Evolutionary conservation across 768 basidiomycete species (phyloP).

Genomic region (Rhizopogon salebrosus): DNA sequence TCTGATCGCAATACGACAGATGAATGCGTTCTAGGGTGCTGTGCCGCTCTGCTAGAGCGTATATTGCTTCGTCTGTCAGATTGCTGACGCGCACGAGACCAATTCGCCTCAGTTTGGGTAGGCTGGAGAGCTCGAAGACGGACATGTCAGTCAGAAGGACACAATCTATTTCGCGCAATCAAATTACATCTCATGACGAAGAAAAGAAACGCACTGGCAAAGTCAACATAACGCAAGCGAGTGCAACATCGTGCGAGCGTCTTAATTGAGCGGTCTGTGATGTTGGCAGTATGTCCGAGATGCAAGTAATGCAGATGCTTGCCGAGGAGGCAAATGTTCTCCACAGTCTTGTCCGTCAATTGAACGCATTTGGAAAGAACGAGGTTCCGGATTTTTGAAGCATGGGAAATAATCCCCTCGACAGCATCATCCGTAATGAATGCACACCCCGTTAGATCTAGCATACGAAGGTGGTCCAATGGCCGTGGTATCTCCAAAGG

Average conservation of each 20-base stretch:
- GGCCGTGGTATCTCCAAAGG: conserved; percentile 60
- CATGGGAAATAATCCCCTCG: conserved; percentile 75
- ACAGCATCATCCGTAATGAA: conserved; percentile 79
- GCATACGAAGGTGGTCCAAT: conserved; percentile 85
- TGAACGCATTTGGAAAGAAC: conserved; percentile 80
- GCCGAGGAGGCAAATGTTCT: conserved; percentile 83
- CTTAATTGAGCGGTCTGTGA: conserved; percentile 86
- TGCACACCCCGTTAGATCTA: conserved; percentile 86
- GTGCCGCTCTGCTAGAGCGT: conserved; percentile 80
- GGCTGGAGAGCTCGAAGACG: conserved; percentile 81
- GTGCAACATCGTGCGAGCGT: conserved; percentile 83
- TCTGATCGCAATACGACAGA: conserved; percentile 94
- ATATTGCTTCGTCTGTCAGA: conserved; percentile 91
- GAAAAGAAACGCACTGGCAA: conserved; percentile 66
- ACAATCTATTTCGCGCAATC: conserved; percentile 54
- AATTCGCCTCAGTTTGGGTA: conserved; percentile 89
- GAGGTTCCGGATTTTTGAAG: conserved; percentile 80
- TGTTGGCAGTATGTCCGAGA: conserved; percentile 84
- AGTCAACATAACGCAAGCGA: conserved; percentile 89
- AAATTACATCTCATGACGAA: not conserved
- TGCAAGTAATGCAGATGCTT: conserved; percentile 93
- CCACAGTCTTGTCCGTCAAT: conserved; percentile 78
- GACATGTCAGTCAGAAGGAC: conserved; percentile 86
- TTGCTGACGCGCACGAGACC: conserved; percentile 92
- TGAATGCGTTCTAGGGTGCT: conserved; percentile 92